Conservation (phyloP, 441 rosid species). For the Adansonia gregorii region DNA sequence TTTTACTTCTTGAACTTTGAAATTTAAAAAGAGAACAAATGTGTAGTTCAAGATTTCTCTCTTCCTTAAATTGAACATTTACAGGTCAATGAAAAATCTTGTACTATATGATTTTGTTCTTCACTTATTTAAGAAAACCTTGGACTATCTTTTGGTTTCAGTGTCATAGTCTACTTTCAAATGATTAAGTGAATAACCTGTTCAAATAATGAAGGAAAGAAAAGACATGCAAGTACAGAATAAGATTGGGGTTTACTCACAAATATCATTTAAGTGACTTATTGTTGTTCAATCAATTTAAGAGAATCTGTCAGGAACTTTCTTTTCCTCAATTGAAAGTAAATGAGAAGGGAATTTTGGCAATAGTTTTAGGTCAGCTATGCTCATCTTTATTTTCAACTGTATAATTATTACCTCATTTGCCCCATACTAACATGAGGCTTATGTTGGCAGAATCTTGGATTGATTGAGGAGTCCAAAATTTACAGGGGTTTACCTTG, state of each 20-base stretch:
- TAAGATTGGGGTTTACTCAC: not conserved
- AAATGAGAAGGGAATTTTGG: not conserved
- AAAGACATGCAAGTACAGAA: not conserved
- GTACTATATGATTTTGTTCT: not conserved
- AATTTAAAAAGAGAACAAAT: not conserved
- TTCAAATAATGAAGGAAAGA: conserved; percentile 6
- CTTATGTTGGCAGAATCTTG: conserved; percentile 73
- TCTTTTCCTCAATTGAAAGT: not conserved
- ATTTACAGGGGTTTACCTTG: conserved; percentile 84
- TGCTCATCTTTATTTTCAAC: not conserved
- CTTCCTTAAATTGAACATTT: not conserved
- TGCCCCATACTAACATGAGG: conserved; percentile 26
- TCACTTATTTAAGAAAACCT: not conserved
- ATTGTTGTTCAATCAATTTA: conserved; percentile 5
- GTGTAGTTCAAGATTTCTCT: not conserved
- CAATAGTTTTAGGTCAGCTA: not conserved
- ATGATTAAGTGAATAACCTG: not conserved
- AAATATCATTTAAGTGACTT: not conserved
- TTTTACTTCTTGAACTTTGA: not conserved
- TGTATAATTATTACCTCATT: not conserved
- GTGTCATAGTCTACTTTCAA: not conserved
- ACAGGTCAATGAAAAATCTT: not conserved
- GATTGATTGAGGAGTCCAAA: conserved; percentile 88
- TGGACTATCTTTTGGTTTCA: not conserved
- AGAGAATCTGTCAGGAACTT: not conserved